Conservation (phyloP, 208 protist species). For the Leishmania mexicana region DNA sequence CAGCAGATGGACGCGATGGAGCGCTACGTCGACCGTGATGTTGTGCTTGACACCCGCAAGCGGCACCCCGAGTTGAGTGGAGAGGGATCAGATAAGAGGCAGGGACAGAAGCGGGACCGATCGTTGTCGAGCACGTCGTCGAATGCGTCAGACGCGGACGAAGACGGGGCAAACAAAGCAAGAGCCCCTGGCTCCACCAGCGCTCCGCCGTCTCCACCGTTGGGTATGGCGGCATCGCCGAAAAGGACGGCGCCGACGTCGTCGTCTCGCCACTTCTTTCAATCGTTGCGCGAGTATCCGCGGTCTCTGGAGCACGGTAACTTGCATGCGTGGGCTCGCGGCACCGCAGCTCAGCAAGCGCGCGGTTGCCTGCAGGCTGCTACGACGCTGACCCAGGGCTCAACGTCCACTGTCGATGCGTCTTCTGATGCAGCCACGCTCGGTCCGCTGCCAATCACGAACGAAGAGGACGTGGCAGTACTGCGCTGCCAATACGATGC, state of each 20-base stretch:
- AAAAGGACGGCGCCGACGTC: background rate
- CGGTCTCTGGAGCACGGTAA: constrained; percentile 30
- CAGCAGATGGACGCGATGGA: constrained; percentile 34
- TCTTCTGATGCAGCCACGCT: constrained; percentile 5
- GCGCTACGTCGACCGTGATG: constrained; percentile 41
- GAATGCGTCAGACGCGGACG: background rate
- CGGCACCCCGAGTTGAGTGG: constrained; percentile 27
- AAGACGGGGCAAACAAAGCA: background rate
- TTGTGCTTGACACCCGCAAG: constrained; percentile 34
- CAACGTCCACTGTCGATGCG: background rate
- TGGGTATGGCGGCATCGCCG: background rate
- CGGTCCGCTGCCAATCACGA: constrained; percentile 8
- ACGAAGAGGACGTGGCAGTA: constrained; percentile 18
- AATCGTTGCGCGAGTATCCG: constrained; percentile 28
- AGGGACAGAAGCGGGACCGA: constrained; percentile 14
- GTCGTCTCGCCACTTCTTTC: constrained; percentile 5
- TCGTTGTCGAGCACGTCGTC: constrained; percentile 13
- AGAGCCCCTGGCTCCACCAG: background rate
- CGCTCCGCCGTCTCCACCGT: background rate
- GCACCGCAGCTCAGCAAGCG: constrained; percentile 9
- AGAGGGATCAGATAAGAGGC: background rate
- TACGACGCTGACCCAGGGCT: background rate
- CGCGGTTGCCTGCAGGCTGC: constrained; percentile 15
- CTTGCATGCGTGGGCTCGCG: constrained; percentile 18
- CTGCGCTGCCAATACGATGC: constrained; percentile 26